phyloP scores from a whole-genome alignment of 169 alveolate species.

The Eimeria falciformis region DNA sequence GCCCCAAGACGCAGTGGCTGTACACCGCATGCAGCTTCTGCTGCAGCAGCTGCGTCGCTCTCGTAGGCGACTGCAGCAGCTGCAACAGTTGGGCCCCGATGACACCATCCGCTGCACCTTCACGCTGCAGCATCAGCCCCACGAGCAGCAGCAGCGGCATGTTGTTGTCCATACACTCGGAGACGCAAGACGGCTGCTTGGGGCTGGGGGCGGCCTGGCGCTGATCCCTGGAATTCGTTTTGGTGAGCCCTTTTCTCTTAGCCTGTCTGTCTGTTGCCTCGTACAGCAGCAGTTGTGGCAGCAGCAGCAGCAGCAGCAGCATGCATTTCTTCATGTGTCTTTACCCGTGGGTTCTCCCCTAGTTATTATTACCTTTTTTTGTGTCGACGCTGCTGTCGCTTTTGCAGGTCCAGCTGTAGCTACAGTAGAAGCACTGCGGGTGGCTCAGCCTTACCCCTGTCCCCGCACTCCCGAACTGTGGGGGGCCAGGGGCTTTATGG shows the following conservation, averaged over 20 bases:
- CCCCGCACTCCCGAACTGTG: conserved; percentile 45
- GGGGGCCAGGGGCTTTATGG: background rate
- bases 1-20: conserved; percentile 22
- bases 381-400: conserved; percentile 12
- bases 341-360: background rate
- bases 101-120: conserved; percentile 14
- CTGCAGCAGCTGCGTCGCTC: conserved; percentile 58
- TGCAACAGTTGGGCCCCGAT: conserved; percentile 31
- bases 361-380: background rate
- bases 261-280: background rate
- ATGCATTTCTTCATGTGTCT: background rate
- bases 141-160: background rate
- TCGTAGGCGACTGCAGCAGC: conserved; percentile 43
- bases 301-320: no score
- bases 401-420: conserved; percentile 54
- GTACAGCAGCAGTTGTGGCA: no score
- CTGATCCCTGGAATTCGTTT: conserved; percentile 23
- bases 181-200: conserved; percentile 2
- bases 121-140: background rate
- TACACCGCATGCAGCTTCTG: conserved; percentile 49
- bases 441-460: conserved; percentile 59
- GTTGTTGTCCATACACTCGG: background rate
- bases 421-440: conserved; percentile 32
- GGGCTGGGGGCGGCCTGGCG: conserved; percentile 52
- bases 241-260: background rate